Evolutionary conservation across 2,329 filamentous ascomycete genomes (phyloP).

Genomic region (Aspergillus pseudoviridinutans): DNA sequence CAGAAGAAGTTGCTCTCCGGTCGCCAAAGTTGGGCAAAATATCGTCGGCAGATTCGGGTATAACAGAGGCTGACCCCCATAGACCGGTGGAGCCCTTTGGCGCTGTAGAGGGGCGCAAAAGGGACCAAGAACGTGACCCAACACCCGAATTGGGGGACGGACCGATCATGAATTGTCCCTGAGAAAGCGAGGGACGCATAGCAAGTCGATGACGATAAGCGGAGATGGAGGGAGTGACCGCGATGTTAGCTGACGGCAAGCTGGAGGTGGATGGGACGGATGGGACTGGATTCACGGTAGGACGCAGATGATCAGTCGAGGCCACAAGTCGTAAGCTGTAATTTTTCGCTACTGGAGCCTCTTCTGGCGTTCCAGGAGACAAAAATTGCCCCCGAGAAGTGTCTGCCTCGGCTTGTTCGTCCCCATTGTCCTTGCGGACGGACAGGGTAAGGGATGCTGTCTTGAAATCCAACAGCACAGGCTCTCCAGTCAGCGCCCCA

Average conservation of each 20-base stretch:
- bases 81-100: constrained; percentile 28
- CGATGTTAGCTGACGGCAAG: constrained; percentile 20
- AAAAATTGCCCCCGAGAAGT: not conserved
- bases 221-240: constrained; percentile 21
- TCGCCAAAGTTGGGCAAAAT: constrained; percentile 37
- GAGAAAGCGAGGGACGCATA: constrained; percentile 24
- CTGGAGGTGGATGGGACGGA: constrained; percentile 25
- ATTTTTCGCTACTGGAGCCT: constrained; percentile 43
- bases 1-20: constrained; percentile 15
- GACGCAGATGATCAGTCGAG: constrained; percentile 58
- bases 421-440: constrained; percentile 50
- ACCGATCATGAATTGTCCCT: constrained; percentile 23
- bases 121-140: constrained; percentile 20
- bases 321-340: constrained; percentile 59
- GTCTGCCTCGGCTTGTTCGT: not conserved
- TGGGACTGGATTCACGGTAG: constrained; percentile 34
- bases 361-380: constrained; percentile 12
- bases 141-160: constrained; percentile 14
- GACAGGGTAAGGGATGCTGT: constrained; percentile 92
- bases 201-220: constrained; percentile 32
- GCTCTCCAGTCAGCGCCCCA: constrained; percentile 84
- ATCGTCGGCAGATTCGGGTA: constrained; percentile 26
- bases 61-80: constrained; percentile 30
- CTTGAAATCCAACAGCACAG: constrained; percentile 83
- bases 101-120: constrained; percentile 18